These are phyloP conservation scores for Scheffersomyces illinoinensis DNA, from an alignment of 1,139 yeast species.

Conservation along the genomic window DNA sequence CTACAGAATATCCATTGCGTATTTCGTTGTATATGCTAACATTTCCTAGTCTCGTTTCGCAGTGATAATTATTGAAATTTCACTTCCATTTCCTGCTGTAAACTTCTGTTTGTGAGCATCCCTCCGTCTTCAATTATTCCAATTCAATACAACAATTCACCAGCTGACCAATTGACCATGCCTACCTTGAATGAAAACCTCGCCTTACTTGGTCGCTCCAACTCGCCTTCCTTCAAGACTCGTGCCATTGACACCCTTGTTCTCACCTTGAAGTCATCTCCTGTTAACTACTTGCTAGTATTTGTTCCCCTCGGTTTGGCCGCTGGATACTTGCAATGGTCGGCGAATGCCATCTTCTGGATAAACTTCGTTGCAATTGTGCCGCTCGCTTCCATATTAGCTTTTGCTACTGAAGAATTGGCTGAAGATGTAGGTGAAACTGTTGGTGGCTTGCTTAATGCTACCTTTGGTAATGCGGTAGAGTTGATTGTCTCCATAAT, in stretches of 20 bases:
- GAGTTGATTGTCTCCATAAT: constrained; percentile 92
- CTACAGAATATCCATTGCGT: not conserved
- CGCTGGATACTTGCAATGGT: constrained; percentile 61
- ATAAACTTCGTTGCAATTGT: constrained; percentile 87
- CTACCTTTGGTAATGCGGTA: constrained; percentile 89
- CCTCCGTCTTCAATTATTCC: not conserved
- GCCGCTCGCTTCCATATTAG: constrained; percentile 87
- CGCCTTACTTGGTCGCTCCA: not conserved
- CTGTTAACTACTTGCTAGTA: constrained; percentile 72
- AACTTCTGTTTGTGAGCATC: not conserved
- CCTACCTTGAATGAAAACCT: not conserved
- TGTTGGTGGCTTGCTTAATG: constrained; percentile 88
- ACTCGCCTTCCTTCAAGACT: not conserved
- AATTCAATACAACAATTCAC: not conserved
- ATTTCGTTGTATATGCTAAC: not conserved
- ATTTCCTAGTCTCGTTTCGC: not conserved
- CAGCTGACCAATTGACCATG: not conserved
- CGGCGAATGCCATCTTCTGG: constrained; percentile 62
- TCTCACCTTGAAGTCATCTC: constrained; percentile 60
- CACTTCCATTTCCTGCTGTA: not conserved
- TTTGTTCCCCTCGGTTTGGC: constrained; percentile 88
- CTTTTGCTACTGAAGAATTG: constrained; percentile 91
- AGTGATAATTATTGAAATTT: not conserved
- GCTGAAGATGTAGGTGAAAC: constrained; percentile 87
- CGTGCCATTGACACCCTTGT: constrained; percentile 6